A percentile compares a stretch with the other conserved stretches of the same genome.
Conservation (phyloP, 257 asterid genomes). For the Primulina huaijiensis region DNA sequence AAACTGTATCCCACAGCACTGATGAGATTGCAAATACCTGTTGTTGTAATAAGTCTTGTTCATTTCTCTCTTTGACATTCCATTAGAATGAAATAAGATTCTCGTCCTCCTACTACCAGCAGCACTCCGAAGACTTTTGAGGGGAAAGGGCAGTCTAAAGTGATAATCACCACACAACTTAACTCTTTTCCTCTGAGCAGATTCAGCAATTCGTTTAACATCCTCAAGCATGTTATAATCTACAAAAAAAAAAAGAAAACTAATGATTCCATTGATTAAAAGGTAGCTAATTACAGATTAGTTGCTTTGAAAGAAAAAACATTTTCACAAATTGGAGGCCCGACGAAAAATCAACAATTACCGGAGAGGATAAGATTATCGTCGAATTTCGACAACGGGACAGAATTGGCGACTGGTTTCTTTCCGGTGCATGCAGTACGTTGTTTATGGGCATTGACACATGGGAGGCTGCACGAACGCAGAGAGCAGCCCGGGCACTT, state of each 20-base stretch:
- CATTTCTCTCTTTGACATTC: conserved; percentile 72
- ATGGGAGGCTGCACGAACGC: conserved; percentile 86
- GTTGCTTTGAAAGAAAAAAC: not conserved
- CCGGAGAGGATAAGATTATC: conserved; percentile 79
- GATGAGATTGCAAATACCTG: conserved; percentile 31
- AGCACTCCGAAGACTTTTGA: conserved; percentile 57
- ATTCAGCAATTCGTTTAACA: conserved; percentile 85
- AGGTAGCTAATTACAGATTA: not conserved
- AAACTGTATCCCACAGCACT: not conserved
- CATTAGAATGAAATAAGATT: conserved; percentile 52
- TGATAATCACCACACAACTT: conserved; percentile 45
- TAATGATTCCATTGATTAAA: not conserved
- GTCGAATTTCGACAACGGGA: conserved; percentile 68
- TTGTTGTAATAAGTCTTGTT: conserved; percentile 56
- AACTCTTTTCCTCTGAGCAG: conserved; percentile 65
- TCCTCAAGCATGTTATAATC: conserved; percentile 87
- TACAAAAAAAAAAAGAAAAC: conserved; percentile 29
- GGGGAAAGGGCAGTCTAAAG: conserved; percentile 50
- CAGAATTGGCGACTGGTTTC: conserved; percentile 42
- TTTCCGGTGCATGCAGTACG: conserved; percentile 78
- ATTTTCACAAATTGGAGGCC: not conserved
- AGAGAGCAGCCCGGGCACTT: conserved; percentile 85
- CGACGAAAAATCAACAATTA: not conserved
- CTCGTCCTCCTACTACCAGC: conserved; percentile 63
- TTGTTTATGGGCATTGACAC: conserved; percentile 85